A percentile compares a stretch with the other conserved stretches of the same genome.
These are phyloP conservation scores for Simmondsia chinensis DNA, from an alignment of 148 eudicot genomes.

Conservation along the genomic window DNA sequence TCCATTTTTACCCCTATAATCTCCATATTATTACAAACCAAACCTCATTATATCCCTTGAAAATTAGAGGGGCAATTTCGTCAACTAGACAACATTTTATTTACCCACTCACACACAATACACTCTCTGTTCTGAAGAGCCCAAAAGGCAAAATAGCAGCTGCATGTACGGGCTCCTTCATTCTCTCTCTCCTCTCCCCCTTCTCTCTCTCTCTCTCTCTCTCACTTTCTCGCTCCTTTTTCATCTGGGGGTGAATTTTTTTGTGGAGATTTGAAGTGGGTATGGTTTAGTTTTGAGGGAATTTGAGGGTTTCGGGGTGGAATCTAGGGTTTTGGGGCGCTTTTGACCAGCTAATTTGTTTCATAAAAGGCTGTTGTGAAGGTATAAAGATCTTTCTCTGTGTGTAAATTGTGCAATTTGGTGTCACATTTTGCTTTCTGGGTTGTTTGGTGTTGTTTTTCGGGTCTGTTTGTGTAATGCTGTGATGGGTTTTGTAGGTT, in stretches of 20 bases:
- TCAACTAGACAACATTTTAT: too few relatives aligned
- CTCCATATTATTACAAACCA: too few relatives aligned
- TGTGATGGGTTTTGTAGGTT: background rate
- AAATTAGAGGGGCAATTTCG: too few relatives aligned
- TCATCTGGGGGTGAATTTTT: background rate
- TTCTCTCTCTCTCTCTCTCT: background rate
- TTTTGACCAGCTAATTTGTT: background rate
- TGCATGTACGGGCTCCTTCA: conserved; percentile 2
- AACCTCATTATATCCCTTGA: too few relatives aligned
- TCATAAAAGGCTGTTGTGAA: background rate
- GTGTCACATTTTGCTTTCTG: conserved; percentile 2
- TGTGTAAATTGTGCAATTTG: background rate
- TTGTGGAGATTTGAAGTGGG: background rate
- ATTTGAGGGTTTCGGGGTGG: background rate
- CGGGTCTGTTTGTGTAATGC: background rate
- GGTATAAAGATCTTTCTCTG: conserved; percentile 2
- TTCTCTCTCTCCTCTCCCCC: background rate
- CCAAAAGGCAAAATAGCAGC: too few relatives aligned
- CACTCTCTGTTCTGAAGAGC: too few relatives aligned
- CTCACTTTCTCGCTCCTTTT: background rate
- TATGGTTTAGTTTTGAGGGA: background rate
- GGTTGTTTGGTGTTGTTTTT: background rate
- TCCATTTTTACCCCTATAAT: too few relatives aligned
- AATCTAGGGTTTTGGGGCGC: conserved; percentile 3
- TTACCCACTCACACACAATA: too few relatives aligned